Evolutionary conservation across 768 basidiomycete species (phyloP).

Genomic region (Pleurotus giganteus): DNA sequence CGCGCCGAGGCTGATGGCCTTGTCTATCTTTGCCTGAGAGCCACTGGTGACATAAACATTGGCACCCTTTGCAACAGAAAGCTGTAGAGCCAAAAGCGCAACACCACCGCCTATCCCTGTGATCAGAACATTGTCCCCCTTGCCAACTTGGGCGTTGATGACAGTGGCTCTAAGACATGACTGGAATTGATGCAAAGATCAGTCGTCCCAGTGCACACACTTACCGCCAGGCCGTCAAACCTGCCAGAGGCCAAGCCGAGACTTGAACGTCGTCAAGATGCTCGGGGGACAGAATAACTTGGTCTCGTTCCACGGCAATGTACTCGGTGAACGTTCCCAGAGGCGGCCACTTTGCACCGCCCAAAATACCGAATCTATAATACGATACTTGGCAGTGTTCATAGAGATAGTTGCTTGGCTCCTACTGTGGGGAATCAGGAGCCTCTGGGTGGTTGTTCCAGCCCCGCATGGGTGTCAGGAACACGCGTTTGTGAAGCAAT

Average conservation of each 20-base stretch:
- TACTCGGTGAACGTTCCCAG: conserved; percentile 79
- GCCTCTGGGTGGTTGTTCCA: conserved; percentile 65
- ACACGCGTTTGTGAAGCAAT: conserved; percentile 63
- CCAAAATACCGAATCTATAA: conserved; percentile 63
- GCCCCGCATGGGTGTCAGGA: conserved; percentile 74
- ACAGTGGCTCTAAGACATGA: conserved; percentile 50
- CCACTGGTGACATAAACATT: conserved; percentile 84
- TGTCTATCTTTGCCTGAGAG: conserved; percentile 62
- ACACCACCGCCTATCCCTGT: conserved; percentile 87
- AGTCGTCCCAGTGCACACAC: conserved; percentile 12
- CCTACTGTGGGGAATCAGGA: conserved; percentile 66
- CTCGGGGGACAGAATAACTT: conserved; percentile 61
- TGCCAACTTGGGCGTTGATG: conserved; percentile 60
- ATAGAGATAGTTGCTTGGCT: conserved; percentile 12
- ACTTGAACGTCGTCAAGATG: conserved; percentile 68
- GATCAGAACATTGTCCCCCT: conserved; percentile 73
- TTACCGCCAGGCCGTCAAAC: conserved; percentile 84
- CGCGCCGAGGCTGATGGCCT: conserved; percentile 67
- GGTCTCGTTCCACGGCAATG: conserved; percentile 66
- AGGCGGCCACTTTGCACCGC: conserved; percentile 49
- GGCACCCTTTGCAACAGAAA: conserved; percentile 73
- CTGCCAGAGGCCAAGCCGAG: conserved; percentile 77
- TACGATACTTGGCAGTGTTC: not conserved
- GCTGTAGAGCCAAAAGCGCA: conserved; percentile 71
- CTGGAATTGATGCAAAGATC: not conserved